Evolutionary conservation across 2,329 filamentous ascomycete genomes (phyloP).

Genomic region (Sclerotinia trifoliorum): DNA sequence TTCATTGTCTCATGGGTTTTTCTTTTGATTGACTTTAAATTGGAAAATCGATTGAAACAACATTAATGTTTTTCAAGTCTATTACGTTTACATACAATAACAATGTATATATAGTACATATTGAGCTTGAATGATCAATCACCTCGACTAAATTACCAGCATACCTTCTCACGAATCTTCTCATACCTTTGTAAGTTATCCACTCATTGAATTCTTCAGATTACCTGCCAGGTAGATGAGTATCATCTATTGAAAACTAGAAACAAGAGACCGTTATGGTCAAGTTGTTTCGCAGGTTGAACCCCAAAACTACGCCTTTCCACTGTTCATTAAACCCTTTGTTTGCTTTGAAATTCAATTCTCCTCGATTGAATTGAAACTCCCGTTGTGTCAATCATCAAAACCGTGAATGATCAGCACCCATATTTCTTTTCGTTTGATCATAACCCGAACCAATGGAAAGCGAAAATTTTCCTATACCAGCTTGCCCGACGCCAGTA

Average conservation of each 20-base stretch:
- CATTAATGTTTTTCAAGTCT: background rate
- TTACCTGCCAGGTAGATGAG: background rate
- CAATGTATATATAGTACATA: background rate
- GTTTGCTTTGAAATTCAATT: background rate
- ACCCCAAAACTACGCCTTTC: background rate
- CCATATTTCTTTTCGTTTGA: background rate
- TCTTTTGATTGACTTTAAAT: background rate
- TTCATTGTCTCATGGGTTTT: background rate
- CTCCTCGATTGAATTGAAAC: background rate
- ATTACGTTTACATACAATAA: background rate
- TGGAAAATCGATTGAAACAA: background rate
- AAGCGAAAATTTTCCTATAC: background rate
- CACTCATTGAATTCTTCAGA: background rate
- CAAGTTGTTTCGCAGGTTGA: background rate
- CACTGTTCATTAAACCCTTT: background rate
- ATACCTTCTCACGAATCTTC: background rate
- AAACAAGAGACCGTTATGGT: background rate
- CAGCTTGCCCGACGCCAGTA: background rate
- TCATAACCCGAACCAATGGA: background rate
- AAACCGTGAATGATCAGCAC: background rate
- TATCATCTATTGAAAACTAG: background rate
- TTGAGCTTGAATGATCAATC: background rate
- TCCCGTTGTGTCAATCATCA: background rate
- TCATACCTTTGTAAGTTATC: background rate
- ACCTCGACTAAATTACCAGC: background rate